phyloP scores from a whole-genome alignment of 2,329 filamentous ascomycete genomes.

The Aureobasidium sp. region DNA sequence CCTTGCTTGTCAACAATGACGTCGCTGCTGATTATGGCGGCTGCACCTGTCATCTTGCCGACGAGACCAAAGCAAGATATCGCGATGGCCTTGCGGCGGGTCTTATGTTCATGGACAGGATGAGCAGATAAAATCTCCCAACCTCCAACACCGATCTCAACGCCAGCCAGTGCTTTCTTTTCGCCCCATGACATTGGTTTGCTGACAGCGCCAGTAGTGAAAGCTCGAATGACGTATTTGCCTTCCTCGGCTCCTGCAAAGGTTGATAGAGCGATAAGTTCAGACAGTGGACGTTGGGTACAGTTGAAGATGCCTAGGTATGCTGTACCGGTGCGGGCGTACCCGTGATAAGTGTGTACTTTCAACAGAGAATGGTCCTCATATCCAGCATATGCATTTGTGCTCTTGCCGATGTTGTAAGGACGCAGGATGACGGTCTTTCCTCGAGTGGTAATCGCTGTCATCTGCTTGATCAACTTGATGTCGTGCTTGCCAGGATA shows the following conservation, averaged over 20 bases:
- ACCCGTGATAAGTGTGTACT: conserved; percentile 68
- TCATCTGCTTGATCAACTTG: conserved; percentile 69
- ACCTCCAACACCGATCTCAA: conserved; percentile 55
- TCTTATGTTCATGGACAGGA: conserved; percentile 50
- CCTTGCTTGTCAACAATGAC: conserved; percentile 52
- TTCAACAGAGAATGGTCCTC: conserved; percentile 66
- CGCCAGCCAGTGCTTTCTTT: conserved; percentile 45
- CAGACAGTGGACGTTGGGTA: conserved; percentile 50
- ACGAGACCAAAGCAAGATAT: conserved; percentile 63
- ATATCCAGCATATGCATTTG: conserved; percentile 67
- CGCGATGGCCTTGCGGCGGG: conserved; percentile 28
- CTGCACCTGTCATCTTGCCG: conserved; percentile 82
- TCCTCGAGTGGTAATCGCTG: conserved; percentile 63
- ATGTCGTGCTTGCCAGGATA: conserved; percentile 73
- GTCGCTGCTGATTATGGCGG: conserved; percentile 59
- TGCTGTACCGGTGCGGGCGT: conserved; percentile 57
- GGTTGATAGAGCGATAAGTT: conserved; percentile 59
- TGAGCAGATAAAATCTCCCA: conserved; percentile 79
- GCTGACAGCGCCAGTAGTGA: conserved; percentile 55
- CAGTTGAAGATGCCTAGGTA: conserved; percentile 84
- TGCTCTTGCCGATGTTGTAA: conserved; percentile 61
- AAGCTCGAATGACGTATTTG: conserved; percentile 64
- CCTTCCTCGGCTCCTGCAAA: conserved; percentile 62
- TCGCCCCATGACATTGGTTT: conserved; percentile 35
- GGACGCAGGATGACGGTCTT: conserved; percentile 76